Percentiles rank a stretch among this genome's conserved stretches.
phyloP scores from a whole-genome alignment of 179 eudicot genomes.

The Silene vulgaris region DNA sequence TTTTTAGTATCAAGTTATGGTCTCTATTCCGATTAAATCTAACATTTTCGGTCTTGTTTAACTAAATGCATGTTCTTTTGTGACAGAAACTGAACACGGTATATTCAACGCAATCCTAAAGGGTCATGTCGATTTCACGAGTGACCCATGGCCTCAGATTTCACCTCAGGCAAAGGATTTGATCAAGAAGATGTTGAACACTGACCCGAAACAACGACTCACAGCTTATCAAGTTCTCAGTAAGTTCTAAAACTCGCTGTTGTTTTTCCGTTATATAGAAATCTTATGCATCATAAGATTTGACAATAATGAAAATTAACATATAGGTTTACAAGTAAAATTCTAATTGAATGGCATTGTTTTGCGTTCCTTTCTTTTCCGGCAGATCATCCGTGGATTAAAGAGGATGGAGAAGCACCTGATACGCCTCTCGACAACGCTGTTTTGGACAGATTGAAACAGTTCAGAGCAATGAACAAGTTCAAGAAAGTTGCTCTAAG shows the following conservation, averaged over 20 bases:
- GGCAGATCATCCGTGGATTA: slow-evolving; percentile 80
- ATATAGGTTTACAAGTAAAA: background rate
- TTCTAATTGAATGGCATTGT: background rate
- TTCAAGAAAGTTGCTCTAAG: slow-evolving; percentile 77
- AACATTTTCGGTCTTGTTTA: background rate
- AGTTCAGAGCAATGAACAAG: slow-evolving; percentile 73
- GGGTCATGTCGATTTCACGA: slow-evolving; percentile 60
- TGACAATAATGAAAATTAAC: no score
- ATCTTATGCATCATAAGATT: no score
- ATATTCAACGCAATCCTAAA: slow-evolving; percentile 70
- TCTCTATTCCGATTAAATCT: no score
- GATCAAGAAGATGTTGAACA: slow-evolving; percentile 56
- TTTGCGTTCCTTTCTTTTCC: background rate
- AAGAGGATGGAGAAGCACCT: slow-evolving; percentile 82
- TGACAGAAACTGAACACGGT: slow-evolving; percentile 70
- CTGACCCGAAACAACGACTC: slow-evolving; percentile 68
- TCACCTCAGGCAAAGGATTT: slow-evolving; percentile 69
- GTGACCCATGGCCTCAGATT: slow-evolving; percentile 71
- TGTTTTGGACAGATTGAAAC: slow-evolving; percentile 56
- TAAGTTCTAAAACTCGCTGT: slow-evolving; percentile 25
- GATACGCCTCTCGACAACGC: slow-evolving; percentile 77
- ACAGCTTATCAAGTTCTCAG: slow-evolving; percentile 64
- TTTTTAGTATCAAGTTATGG: background rate
- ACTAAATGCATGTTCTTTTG: background rate
- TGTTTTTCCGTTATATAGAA: background rate